A percentile compares a stretch with the other conserved stretches of the same genome.
Evolutionary conservation across 2,329 filamentous ascomycete species (phyloP).

Genomic region (Trichoderma atrobrunneum): DNA sequence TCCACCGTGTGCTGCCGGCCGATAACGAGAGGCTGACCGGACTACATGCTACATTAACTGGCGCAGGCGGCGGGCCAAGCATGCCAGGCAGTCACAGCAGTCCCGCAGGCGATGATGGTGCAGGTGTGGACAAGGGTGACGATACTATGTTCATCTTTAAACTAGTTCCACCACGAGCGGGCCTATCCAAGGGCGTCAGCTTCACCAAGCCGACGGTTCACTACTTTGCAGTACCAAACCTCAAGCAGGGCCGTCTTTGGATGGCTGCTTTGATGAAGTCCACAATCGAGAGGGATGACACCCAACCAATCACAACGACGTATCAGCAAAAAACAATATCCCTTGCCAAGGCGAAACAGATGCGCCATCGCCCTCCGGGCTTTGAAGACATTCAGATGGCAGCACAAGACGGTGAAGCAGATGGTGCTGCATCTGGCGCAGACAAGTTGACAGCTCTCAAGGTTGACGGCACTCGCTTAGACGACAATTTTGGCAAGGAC

Average conservation of each 20-base stretch:
- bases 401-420: slow-evolving; percentile 40
- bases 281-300: slow-evolving; percentile 89
- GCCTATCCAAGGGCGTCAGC: slow-evolving; percentile 85
- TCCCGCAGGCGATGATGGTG: slow-evolving; percentile 40
- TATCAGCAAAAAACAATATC: slow-evolving; percentile 98
- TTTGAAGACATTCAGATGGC: slow-evolving; percentile 66
- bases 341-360: slow-evolving; percentile 78
- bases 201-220: slow-evolving; percentile 98
- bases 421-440: slow-evolving; percentile 44
- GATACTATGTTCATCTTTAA: slow-evolving; percentile 96
- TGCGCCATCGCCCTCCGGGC: slow-evolving; percentile 86
- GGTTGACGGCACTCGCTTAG: slow-evolving; percentile 33
- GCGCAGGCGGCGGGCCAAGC: slow-evolving; percentile 58
- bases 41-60: slow-evolving; percentile 86
- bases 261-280: slow-evolving; percentile 99
- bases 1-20: slow-evolving; percentile 91
- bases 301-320: slow-evolving; percentile 76
- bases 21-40: slow-evolving; percentile 88
- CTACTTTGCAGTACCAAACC: slow-evolving; percentile 92
- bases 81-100: slow-evolving; percentile 53
- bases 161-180: slow-evolving; percentile 83
- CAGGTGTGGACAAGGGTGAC: slow-evolving; percentile 45
- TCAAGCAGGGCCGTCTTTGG: slow-evolving; percentile 87
- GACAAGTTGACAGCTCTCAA: slow-evolving; percentile 38
- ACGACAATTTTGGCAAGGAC: slow-evolving; percentile 29